Evolutionary conservation across 31 red algal species (phyloP).

Genomic region (Odonthalia washingtoniensis): DNA sequence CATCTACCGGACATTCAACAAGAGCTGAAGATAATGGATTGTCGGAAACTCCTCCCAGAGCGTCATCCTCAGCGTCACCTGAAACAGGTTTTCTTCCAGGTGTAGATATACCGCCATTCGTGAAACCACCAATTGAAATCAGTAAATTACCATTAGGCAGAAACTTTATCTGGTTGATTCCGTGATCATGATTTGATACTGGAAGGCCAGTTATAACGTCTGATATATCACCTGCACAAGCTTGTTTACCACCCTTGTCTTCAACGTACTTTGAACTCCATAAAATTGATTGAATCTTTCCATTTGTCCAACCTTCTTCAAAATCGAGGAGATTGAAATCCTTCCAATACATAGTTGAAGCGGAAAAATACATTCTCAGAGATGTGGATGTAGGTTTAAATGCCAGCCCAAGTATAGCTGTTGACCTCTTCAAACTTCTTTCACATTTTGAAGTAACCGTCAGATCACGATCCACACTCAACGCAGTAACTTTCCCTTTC

Average conservation of each 20-base stretch:
- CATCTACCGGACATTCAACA: slow-evolving; percentile 41
- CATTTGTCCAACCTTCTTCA: slow-evolving; percentile 69
- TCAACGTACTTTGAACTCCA: slow-evolving; percentile 24
- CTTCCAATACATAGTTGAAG: slow-evolving; percentile 56
- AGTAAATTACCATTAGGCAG: slow-evolving; percentile 61
- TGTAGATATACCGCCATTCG: slow-evolving; percentile 66
- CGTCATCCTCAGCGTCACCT: slow-evolving; percentile 62
- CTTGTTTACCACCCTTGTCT: not conserved
- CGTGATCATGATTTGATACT: slow-evolving; percentile 75
- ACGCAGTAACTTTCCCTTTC: slow-evolving; percentile 54
- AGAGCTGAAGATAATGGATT: slow-evolving; percentile 69
- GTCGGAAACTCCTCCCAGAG: slow-evolving; percentile 52
- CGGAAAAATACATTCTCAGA: slow-evolving; percentile 60
- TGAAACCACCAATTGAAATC: slow-evolving; percentile 58
- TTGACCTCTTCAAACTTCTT: slow-evolving; percentile 15
- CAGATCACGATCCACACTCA: slow-evolving; percentile 49
- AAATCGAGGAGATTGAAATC: slow-evolving; percentile 56
- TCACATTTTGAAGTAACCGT: slow-evolving; percentile 52
- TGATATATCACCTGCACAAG: slow-evolving; percentile 51
- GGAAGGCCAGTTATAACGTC: slow-evolving; percentile 69
- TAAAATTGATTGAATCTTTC: slow-evolving; percentile 65
- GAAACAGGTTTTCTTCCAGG: slow-evolving; percentile 60
- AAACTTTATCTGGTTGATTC: slow-evolving; percentile 57
- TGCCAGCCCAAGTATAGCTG: slow-evolving; percentile 55
- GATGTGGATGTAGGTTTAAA: slow-evolving; percentile 48